Conservation (phyloP, 768 basidiomycete genomes). For the Trametes cinnabarina region DNA sequence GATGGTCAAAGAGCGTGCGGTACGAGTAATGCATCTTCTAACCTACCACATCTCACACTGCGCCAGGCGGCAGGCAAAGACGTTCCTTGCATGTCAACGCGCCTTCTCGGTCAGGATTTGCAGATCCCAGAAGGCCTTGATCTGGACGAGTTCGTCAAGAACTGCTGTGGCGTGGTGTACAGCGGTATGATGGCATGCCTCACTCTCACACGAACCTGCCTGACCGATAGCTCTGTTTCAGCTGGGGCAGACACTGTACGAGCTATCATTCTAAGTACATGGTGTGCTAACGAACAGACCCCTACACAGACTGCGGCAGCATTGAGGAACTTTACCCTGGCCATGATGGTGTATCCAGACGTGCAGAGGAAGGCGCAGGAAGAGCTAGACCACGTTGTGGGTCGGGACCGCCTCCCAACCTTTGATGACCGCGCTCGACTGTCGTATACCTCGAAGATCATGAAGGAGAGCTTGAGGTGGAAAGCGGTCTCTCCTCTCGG, state of each 20-base stretch:
- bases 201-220: not conserved
- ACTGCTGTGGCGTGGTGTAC: not conserved
- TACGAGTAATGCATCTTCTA: not conserved
- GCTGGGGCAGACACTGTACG: conserved; percentile 6
- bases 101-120: not conserved
- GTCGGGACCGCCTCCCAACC: conserved; percentile 16
- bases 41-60: not conserved
- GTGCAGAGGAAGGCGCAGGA: conserved; percentile 16
- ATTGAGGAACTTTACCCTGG: conserved; percentile 21
- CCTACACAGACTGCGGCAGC: conserved; percentile 31
- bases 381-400: conserved; percentile 17
- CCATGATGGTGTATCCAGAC: conserved; percentile 14
- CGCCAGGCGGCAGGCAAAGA: not conserved
- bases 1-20: not conserved
- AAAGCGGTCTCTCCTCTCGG: conserved; percentile 23
- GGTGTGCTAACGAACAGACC: not conserved
- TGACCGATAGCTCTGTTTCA: not conserved
- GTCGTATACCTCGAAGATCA: conserved; percentile 11
- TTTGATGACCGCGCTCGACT: conserved; percentile 9
- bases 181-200: not conserved
- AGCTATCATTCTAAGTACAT: not conserved
- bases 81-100: not conserved
- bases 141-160: not conserved
- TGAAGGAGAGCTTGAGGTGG: conserved; percentile 15
- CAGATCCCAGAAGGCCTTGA: not conserved